Base-by-base conservation (phyloP, 441 rosid species). In the Brassica hybrid region DNA sequence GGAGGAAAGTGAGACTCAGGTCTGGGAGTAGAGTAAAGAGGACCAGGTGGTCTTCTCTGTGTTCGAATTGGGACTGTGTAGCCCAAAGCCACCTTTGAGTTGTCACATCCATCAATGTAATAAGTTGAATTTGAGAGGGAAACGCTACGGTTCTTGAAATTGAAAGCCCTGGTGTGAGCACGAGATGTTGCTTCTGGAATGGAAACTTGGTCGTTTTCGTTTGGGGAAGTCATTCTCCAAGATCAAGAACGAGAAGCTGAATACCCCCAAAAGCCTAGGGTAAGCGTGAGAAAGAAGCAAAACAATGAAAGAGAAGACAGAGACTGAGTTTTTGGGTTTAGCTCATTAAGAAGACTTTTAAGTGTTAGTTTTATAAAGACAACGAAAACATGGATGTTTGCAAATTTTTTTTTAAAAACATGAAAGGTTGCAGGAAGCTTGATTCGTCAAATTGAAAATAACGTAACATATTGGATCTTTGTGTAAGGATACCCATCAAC, bases 31-130 rank as follows among this genome's bases (percentile, higher is more conserved):
- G n/a, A n/a, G n/a, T n/a, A n/a, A 34, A 79, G 69, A 45, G 97
- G 95, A 58, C 91, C 97, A 58, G 81, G 82, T 77, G 73, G 88
- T 82, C 50, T 69, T 80, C 64, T 56, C 30, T 32, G 92, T 64
- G 85, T 85, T 45, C 92, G 88, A 61, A 91, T 75, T 21, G 97
- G 98, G 75, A 97, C 97, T 21, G 97, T 94, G 82, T 76, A 87
- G 61, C 94, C 92, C 32, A 45, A 63, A 10, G 73, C 84, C 59
- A 88, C 84, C 72, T 56, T 76, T 19, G 83, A 73, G 10, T 13
- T 60, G 18, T 78, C 81, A 13, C 30, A 71, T 65, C 76, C 64
- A 54, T 89, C 95, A 60, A 71, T 16, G 58, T 84, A 72, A 68
- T 75, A 76, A 77, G 78, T 57, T 12, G 94, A 87, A 74, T 86